phyloP scores from a whole-genome alignment of 371 early-diverging fungal species.

The Amoeboaphelidium protococcarum region DNA sequence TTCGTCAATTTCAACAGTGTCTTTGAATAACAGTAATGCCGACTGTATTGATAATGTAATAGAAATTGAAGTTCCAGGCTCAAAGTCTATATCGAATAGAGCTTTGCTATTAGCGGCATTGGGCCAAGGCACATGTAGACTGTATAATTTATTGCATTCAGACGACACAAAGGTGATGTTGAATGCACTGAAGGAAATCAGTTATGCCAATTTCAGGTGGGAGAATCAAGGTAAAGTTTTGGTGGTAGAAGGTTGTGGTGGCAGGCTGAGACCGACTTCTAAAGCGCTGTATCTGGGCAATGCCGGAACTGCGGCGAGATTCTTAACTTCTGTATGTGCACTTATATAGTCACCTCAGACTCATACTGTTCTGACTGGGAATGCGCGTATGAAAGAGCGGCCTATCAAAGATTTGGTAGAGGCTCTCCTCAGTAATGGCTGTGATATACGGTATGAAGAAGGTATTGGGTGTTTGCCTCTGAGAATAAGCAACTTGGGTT shows the following conservation, averaged over 20 bases:
- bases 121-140: slow-evolving; percentile 48
- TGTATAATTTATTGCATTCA: slow-evolving; percentile 70
- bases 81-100: slow-evolving; percentile 90
- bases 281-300: slow-evolving; percentile 76
- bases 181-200: slow-evolving; percentile 57
- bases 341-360: slow-evolving; percentile 23
- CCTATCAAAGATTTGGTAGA: slow-evolving; percentile 73
- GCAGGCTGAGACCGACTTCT: slow-evolving; percentile 40
- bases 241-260: slow-evolving; percentile 28
- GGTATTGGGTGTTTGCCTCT: slow-evolving; percentile 64
- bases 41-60: slow-evolving; percentile 5
- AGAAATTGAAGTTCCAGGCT: slow-evolving; percentile 58
- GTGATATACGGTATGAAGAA: slow-evolving; percentile 42
- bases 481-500: slow-evolving; percentile 31
- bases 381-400: slow-evolving; percentile 87
- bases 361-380: slow-evolving; percentile 59
- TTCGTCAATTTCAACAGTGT: not conserved
- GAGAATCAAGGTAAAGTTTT: slow-evolving; percentile 74
- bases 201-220: slow-evolving; percentile 61
- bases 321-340: slow-evolving; percentile 64
- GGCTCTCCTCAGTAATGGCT: slow-evolving; percentile 52
- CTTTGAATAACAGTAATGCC: not conserved
- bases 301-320: slow-evolving; percentile 91
- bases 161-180: slow-evolving; percentile 95
- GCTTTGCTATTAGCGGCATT: slow-evolving; percentile 75